Percentiles rank a stretch among this genome's conserved stretches.
phyloP scores from a whole-genome alignment of 306 rosid genomes.

The Prunus mume region DNA sequence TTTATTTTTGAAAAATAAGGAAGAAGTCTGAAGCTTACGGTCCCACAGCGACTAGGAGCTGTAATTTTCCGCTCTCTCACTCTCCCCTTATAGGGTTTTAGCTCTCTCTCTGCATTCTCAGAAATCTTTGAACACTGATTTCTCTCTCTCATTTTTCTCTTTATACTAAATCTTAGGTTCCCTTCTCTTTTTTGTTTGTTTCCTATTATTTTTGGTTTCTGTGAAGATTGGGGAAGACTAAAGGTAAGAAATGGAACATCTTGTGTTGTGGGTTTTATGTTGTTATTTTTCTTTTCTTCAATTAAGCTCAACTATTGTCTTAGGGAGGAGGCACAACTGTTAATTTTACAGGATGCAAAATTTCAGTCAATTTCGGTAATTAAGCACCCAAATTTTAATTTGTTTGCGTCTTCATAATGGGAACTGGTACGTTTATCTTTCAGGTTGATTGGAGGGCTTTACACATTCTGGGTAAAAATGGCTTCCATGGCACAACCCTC shows the following conservation, averaged over 20 bases:
- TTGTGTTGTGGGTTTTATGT: background rate
- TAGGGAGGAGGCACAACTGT: too few species aligned
- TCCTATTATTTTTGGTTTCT: too few species aligned
- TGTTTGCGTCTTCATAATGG: too few species aligned
- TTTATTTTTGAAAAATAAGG: too few species aligned
- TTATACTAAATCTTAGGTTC: too few species aligned
- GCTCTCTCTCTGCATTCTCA: too few species aligned
- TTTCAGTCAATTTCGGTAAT: background rate
- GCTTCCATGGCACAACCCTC: constrained; percentile 41
- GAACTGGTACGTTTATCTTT: background rate
- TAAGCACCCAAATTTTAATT: too few species aligned
- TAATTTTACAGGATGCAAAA: background rate
- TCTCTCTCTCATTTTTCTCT: too few species aligned
- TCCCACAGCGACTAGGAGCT: too few species aligned
- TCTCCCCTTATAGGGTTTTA: too few species aligned
- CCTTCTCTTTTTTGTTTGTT: background rate
- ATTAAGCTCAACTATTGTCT: background rate
- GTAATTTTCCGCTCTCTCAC: too few species aligned
- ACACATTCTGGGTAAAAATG: constrained; percentile 25
- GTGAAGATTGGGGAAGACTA: background rate
- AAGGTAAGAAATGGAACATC: background rate
- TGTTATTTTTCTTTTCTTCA: background rate
- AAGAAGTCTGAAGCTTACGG: too few species aligned
- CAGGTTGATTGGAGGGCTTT: background rate
- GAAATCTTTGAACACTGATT: background rate